Evolutionary conservation across 176 grass and related monocot species (phyloP).

Genomic region (Oryza longistaminata): DNA sequence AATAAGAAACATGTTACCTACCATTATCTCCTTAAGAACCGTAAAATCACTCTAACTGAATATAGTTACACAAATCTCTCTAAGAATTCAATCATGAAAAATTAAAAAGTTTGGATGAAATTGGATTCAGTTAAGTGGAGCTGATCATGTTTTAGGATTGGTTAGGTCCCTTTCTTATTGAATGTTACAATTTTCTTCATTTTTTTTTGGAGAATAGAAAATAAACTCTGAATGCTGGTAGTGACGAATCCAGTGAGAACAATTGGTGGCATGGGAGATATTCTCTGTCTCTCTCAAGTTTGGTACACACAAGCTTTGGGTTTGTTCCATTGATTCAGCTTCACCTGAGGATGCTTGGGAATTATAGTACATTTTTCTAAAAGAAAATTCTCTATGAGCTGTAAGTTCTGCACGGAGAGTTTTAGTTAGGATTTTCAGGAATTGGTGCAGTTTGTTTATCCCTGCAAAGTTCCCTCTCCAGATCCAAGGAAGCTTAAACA

Average conservation of each 20-base stretch:
- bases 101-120: background rate
- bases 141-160: background rate
- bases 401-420: background rate
- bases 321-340: background rate
- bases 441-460: background rate
- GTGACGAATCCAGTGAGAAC: background rate
- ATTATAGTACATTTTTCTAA: background rate
- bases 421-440: background rate
- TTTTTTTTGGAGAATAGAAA: background rate
- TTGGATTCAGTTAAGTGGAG: background rate
- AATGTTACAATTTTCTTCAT: background rate
- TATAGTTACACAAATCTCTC: background rate
- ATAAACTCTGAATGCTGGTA: background rate
- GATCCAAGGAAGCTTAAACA: background rate
- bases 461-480: background rate
- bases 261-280: background rate
- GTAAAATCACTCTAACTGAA: background rate
- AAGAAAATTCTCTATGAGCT: background rate
- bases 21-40: no score
- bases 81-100: background rate
- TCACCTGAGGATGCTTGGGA: background rate
- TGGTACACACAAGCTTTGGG: background rate
- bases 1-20: no score
- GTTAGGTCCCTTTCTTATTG: background rate
- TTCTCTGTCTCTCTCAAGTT: background rate